Conservation (phyloP, 2,329 filamentous ascomycete species). For the Venturia oleaginea region DNA sequence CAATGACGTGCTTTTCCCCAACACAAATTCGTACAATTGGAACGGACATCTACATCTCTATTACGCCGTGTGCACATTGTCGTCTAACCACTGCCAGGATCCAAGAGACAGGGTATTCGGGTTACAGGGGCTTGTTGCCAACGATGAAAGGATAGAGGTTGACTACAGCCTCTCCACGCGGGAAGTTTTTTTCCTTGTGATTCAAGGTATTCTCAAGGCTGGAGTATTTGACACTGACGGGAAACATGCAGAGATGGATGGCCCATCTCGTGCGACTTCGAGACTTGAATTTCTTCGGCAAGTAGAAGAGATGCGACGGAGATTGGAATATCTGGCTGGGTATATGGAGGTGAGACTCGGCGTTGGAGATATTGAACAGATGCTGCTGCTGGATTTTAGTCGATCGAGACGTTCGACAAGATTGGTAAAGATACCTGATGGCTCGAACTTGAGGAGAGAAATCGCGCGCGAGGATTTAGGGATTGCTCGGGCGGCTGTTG, state of each 20-base stretch:
- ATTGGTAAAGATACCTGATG: not conserved
- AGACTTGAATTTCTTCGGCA: not conserved
- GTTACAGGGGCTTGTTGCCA: not conserved
- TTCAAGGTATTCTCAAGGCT: not conserved
- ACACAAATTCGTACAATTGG: not conserved
- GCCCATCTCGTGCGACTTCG: not conserved
- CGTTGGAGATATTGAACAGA: not conserved
- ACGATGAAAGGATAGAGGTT: not conserved
- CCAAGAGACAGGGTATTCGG: constrained; percentile 3
- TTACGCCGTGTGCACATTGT: not conserved
- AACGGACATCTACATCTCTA: not conserved
- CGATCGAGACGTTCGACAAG: not conserved
- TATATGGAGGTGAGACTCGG: not conserved
- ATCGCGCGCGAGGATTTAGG: not conserved
- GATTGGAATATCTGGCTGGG: not conserved
- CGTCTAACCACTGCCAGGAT: not conserved
- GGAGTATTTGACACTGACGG: not conserved
- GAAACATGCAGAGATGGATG: not conserved
- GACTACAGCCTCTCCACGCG: not conserved
- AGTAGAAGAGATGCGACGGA: not conserved
- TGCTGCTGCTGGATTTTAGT: not conserved
- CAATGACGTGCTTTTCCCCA: not conserved
- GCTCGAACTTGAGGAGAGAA: not conserved
- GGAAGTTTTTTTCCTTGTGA: not conserved
- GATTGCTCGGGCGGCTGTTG: not conserved